Percentiles rank a stretch among this genome's conserved stretches.
phyloP scores from a whole-genome alignment of 352 stramenopile species.

The Phytophthora macrochlamydospora region DNA sequence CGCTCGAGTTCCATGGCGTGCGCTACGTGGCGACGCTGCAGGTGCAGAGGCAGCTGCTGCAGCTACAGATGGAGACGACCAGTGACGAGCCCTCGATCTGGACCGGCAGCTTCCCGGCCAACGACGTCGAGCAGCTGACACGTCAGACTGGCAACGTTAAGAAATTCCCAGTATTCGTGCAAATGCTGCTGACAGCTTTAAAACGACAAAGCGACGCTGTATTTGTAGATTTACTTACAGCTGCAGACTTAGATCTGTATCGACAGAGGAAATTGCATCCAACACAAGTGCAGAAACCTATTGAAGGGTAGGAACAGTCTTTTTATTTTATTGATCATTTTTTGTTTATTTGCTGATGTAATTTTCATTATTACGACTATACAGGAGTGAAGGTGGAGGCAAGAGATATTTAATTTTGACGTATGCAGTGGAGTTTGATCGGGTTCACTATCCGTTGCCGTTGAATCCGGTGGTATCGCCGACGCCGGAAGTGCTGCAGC shows the following conservation, averaged over 20 bases:
- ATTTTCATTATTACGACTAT: background rate
- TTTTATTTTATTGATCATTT: conserved; percentile 9
- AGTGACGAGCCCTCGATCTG: conserved; percentile 34
- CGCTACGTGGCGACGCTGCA: conserved; percentile 76
- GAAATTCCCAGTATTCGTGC: conserved; percentile 91
- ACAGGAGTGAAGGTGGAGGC: conserved; percentile 13
- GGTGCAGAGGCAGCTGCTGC: conserved; percentile 60
- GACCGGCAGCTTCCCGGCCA: conserved; percentile 63
- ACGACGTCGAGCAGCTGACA: conserved; percentile 92
- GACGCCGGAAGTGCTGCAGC: conserved; percentile 70
- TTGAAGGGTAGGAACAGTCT: conserved; percentile 11
- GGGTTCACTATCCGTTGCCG: conserved; percentile 94
- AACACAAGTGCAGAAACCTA: background rate
- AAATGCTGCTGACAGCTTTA: conserved; percentile 91
- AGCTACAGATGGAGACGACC: conserved; percentile 67
- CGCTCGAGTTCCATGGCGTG: conserved; percentile 74
- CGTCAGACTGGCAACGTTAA: conserved; percentile 95
- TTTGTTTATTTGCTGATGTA: conserved; percentile 4
- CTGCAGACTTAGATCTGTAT: conserved; percentile 85
- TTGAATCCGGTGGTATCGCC: conserved; percentile 73
- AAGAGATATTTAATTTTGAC: conserved; percentile 95
- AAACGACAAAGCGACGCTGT: conserved; percentile 76
- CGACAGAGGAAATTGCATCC: conserved; percentile 68
- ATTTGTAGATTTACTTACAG: conserved; percentile 92
- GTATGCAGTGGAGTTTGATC: conserved; percentile 93